A percentile compares a stretch with the other conserved stretches of the same genome.
Conservation (phyloP, 2,329 filamentous ascomycete species). For the Arthrobotrys musiformis region DNA sequence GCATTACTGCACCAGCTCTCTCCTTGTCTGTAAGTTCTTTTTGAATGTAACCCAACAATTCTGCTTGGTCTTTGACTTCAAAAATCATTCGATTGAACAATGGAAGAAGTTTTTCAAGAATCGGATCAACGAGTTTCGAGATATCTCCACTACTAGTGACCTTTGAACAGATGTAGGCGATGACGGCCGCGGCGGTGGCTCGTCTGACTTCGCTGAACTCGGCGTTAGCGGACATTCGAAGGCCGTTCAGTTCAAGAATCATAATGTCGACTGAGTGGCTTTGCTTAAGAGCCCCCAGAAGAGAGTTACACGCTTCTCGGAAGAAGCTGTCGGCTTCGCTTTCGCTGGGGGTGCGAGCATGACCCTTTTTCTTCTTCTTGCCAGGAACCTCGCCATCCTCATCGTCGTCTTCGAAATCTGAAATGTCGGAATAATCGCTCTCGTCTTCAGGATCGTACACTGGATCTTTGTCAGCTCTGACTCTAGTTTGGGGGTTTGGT, state of each 20-base stretch:
- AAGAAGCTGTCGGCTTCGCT: slow-evolving; percentile 34
- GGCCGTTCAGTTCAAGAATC: slow-evolving; percentile 83
- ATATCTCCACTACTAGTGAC: slow-evolving; percentile 72
- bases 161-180: slow-evolving; percentile 80
- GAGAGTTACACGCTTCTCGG: slow-evolving; percentile 57
- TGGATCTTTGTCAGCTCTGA: background rate
- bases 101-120: slow-evolving; percentile 71
- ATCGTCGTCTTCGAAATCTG: slow-evolving; percentile 17
- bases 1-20: slow-evolving; percentile 75
- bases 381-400: background rate
- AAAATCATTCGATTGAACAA: slow-evolving; percentile 71
- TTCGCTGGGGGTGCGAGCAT: slow-evolving; percentile 21
- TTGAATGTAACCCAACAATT: slow-evolving; percentile 84
- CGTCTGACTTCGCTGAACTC: slow-evolving; percentile 88
- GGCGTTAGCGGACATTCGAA: slow-evolving; percentile 91
- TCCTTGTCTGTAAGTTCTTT: slow-evolving; percentile 76
- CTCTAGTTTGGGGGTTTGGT: background rate
- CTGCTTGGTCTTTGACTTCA: slow-evolving; percentile 78
- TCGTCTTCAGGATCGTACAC: slow-evolving; percentile 16
- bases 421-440: slow-evolving; percentile 30
- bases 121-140: slow-evolving; percentile 67
- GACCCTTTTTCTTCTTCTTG: slow-evolving; percentile 16
- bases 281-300: slow-evolving; percentile 58
- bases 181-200: slow-evolving; percentile 85
- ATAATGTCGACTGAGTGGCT: slow-evolving; percentile 59